Percentiles rank a stretch among this genome's conserved stretches.
Conservation (phyloP, 352 stramenopile genomes). For the Globisporangium barbulae region DNA sequence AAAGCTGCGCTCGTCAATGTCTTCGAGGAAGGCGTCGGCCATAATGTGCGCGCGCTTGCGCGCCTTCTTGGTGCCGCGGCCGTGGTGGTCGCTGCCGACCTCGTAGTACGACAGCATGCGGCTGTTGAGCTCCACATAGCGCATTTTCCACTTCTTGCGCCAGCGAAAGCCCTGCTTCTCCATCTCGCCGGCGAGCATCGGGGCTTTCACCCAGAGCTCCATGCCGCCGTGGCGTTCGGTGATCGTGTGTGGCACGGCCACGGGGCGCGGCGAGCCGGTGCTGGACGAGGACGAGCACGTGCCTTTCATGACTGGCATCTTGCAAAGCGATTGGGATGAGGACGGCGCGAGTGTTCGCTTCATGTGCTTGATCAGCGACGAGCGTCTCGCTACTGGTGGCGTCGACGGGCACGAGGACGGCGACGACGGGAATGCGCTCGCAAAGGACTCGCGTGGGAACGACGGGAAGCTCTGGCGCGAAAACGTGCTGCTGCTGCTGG, state of each 20-base stretch:
- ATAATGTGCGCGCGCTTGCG: slow-evolving; percentile 59
- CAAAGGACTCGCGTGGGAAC: slow-evolving; percentile 9
- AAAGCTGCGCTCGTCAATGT: slow-evolving; percentile 58
- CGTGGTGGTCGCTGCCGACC: slow-evolving; percentile 18
- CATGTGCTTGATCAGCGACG: slow-evolving; percentile 10
- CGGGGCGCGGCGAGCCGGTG: slow-evolving; percentile 19
- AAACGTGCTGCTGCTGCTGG: slow-evolving; percentile 2
- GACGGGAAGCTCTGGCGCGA: slow-evolving; percentile 7
- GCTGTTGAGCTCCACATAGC: slow-evolving; percentile 73
- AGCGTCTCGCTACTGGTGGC: neutral
- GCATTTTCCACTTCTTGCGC: slow-evolving; percentile 75
- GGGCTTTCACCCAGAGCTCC: slow-evolving; percentile 76
- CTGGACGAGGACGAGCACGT: slow-evolving; percentile 10
- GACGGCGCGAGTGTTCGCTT: slow-evolving; percentile 7
- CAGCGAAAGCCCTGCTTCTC: slow-evolving; percentile 77
- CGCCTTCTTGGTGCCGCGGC: slow-evolving; percentile 22
- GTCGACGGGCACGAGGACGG: slow-evolving; percentile 4
- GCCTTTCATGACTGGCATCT: slow-evolving; percentile 1
- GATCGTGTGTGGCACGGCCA: slow-evolving; percentile 74
- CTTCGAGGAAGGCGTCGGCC: slow-evolving; percentile 43
- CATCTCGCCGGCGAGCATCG: slow-evolving; percentile 58
- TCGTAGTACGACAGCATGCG: slow-evolving; percentile 70
- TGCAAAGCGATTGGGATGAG: slow-evolving; percentile 6
- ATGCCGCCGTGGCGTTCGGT: slow-evolving; percentile 64
- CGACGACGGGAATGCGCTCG: slow-evolving; percentile 14